phyloP scores from a whole-genome alignment of 2,329 filamentous ascomycete species.

The Colletotrichum phormii region DNA sequence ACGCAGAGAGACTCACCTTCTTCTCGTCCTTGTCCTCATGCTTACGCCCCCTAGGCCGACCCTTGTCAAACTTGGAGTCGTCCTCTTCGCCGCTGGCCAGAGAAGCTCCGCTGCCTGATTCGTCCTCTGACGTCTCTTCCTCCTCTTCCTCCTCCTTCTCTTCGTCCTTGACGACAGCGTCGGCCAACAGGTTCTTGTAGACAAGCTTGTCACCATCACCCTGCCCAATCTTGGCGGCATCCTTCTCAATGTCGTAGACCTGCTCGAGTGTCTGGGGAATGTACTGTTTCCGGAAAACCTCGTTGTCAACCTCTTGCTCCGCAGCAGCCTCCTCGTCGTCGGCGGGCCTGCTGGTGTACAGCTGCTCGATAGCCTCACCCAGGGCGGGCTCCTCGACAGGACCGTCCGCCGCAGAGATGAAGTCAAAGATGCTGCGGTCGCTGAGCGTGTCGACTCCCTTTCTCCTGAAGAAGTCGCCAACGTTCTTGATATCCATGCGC shows the following conservation, averaged over 20 bases:
- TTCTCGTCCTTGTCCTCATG: constrained; percentile 95
- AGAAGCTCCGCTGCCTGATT: constrained; percentile 62
- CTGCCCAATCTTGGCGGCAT: constrained; percentile 80
- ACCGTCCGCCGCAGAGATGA: constrained; percentile 76
- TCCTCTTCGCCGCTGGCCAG: constrained; percentile 57
- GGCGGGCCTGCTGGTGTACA: constrained; percentile 70
- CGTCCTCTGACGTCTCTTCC: constrained; percentile 52
- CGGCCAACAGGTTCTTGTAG: constrained; percentile 86
- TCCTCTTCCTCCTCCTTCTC: constrained; percentile 49
- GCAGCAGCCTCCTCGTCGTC: constrained; percentile 63
- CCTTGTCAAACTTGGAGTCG: constrained; percentile 72
- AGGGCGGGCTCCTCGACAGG: constrained; percentile 72
- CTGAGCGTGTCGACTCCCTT: constrained; percentile 85
- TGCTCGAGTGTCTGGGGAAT: constrained; percentile 96
- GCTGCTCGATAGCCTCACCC: constrained; percentile 69
- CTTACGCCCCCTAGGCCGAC: constrained; percentile 80
- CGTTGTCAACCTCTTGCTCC: constrained; percentile 81
- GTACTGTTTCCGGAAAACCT: constrained; percentile 95
- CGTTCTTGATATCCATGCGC: constrained; percentile 98
- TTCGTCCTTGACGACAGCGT: constrained; percentile 63
- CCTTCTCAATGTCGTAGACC: constrained; percentile 95
- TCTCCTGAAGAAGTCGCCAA: constrained; percentile 89
- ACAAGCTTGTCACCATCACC: constrained; percentile 83
- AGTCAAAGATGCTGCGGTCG: constrained; percentile 85
- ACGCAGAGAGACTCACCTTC: constrained; percentile 60